Evolutionary conservation across 176 grass and related monocot genomes (phyloP), one percentile per base, ranked within the genome.

Genomic region (Lolium perenne): DNA sequence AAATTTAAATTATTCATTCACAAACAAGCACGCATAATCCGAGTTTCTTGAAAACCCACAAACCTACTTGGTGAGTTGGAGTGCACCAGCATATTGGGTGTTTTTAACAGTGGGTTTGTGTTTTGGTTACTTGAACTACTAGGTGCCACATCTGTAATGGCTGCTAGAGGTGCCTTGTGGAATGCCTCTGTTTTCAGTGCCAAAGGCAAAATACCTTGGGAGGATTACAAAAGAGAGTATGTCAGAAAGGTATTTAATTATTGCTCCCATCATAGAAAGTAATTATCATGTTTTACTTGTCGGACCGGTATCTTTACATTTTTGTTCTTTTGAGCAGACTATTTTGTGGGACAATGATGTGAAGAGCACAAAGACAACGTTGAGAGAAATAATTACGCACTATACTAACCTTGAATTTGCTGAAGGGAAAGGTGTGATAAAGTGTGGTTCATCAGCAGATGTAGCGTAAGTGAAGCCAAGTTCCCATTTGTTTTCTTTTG

Each of bases 271-370:
- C 60, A 38, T 83, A 71, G 29, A 53, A 85, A 77, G 61, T 68
- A 49, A 14, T 15, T 76, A 32, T 64, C 38, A 9, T 74, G 45
- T 46, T 85, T 82, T 77, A 82, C 64, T 89, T 20, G 26, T 29
- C 68, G 1, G 55, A 80, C 74, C 80, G 41, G 65, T 47, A 86
- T 46, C 47, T 81, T 85, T 68, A 26, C 62, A 46, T 69, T 71
- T 9, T 86, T 43, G 46, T 61, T 81, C n/a, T 88, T 49, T 78
- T 83, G 47, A 10, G 4, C 92, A 98, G 97, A 94, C 92, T 73
- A 94, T 98, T 80, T 87, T 98, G 88, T 98, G 97, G 97, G 94
- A 96, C 85, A 98, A 98, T 78, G 94, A 95, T 91, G 63, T 95
- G 56, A 98, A 98, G 90, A 96, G 92, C 90, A 96, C 92, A 38